Evolutionary conservation across 441 rosid species (phyloP), one percentile per base, ranked within the genome.

Genomic region (Brassica balearica): DNA sequence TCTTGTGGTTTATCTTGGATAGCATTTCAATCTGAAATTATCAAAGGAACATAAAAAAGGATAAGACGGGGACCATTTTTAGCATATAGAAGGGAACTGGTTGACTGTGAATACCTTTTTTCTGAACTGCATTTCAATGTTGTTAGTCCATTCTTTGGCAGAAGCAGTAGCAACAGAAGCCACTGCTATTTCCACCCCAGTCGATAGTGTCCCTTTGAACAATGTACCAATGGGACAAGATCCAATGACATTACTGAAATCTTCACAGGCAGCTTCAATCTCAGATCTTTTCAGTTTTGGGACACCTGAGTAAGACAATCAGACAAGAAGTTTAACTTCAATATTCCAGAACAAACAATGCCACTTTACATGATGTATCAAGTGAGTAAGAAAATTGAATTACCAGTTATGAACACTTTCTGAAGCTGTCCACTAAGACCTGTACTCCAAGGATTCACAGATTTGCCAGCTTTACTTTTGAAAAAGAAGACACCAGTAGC

Each of bases 391-490:
- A 27, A 48, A 69, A 43, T 58, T 5, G 2, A 29, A 38, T 70
- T 81, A 91, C 99, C 99, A 75, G 96, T 89, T 73, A 93, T 72
- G 66, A 95, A 93, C 73, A 91, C 98, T 85, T 90, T 95, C 89
- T 91, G 99, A 76, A 93, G 85, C 79, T 93, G 99, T 74, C 96
- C 98, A 64, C 98, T 95, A 65, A 95, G 85, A 78, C 99, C 99
- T 25, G 96, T 87, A 82, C 88, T 89, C 99, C 99, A 95, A 10
- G 99, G 99, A 69, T 89, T 76, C 15, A 95, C 86, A 67, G 88
- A 80, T 65, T 82, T 83, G 41, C 85, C 94, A 65, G 90, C 92
- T 60, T 62, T 83, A 61, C 82, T 90, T 62, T 77, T 51, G 73
- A 85, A 62, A 23, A 83, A 71, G 74, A 77, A 85, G 19, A 81